Evolutionary conservation across 495 filamentous ascomycete species (phyloP).

Genomic region (Staphylotrichum tortipilum): DNA sequence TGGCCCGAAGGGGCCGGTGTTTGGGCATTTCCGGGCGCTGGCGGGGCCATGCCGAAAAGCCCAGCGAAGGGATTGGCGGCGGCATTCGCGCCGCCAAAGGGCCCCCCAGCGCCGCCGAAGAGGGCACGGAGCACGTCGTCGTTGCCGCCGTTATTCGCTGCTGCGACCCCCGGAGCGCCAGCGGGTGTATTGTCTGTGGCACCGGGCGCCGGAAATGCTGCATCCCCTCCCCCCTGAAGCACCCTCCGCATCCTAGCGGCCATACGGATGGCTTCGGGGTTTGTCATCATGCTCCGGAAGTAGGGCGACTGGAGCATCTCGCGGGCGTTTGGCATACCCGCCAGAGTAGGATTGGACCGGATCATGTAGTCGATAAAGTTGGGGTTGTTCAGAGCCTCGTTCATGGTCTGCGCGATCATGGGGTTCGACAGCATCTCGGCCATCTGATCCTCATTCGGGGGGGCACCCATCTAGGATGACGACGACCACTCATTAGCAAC

Average conservation of each 20-base stretch:
- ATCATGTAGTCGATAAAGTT: constrained; percentile 88
- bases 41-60: constrained; percentile 45
- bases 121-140: constrained; percentile 28
- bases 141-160: constrained; percentile 7
- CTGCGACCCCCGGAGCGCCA: constrained; percentile 23
- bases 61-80: constrained; percentile 64
- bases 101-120: constrained; percentile 27
- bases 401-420: constrained; percentile 69
- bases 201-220: constrained; percentile 77
- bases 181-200: constrained; percentile 61
- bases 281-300: constrained; percentile 92
- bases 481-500: constrained; percentile 28
- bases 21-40: constrained; percentile 6
- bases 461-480: constrained; percentile 72
- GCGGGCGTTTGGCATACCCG: constrained; percentile 71
- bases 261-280: constrained; percentile 71
- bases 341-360: constrained; percentile 76
- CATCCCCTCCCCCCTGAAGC: constrained; percentile 47
- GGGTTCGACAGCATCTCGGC: constrained; percentile 81
- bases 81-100: constrained; percentile 27
- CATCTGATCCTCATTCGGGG: constrained; percentile 68
- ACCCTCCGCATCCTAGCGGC: constrained; percentile 70
- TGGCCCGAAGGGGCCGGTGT: constrained; percentile 18
- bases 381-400: constrained; percentile 91
- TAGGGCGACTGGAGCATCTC: constrained; percentile 77